Conservation (phyloP, 305 asterid species). For the Solanum chacoense region DNA sequence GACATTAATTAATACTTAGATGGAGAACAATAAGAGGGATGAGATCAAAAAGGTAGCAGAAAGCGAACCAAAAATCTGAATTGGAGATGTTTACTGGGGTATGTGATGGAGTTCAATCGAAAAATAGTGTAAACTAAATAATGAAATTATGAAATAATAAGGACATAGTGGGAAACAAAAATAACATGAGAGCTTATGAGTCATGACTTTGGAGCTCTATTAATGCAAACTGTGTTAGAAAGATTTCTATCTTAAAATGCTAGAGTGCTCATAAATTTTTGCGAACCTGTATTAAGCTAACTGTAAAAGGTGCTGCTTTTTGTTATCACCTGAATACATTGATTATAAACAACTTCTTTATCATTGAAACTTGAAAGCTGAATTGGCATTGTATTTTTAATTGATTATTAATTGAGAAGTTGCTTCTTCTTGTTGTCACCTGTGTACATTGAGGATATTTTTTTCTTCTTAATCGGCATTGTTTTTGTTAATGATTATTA, state of each 20-base stretch:
- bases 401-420: background rate
- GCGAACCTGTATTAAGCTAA: background rate
- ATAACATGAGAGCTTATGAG: background rate
- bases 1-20: background rate
- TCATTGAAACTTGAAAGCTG: background rate
- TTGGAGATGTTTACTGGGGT: background rate
- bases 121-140: background rate
- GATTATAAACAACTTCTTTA: background rate
- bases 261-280: background rate
- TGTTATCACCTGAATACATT: background rate
- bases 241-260: background rate
- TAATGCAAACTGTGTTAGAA: background rate
- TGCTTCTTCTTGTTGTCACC: background rate
- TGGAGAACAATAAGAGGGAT: background rate
- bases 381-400: background rate
- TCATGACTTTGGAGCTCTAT: background rate
- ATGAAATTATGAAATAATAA: background rate
- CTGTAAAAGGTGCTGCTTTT: background rate
- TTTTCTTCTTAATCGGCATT: background rate
- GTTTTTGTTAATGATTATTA: background rate
- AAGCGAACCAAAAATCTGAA: background rate
- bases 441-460: background rate
- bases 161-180: background rate
- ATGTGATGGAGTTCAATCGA: background rate
- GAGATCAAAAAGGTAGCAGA: background rate